Conservation (phyloP, 2,329 filamentous ascomycete genomes). For the Colletotrichum orbiculare region DNA sequence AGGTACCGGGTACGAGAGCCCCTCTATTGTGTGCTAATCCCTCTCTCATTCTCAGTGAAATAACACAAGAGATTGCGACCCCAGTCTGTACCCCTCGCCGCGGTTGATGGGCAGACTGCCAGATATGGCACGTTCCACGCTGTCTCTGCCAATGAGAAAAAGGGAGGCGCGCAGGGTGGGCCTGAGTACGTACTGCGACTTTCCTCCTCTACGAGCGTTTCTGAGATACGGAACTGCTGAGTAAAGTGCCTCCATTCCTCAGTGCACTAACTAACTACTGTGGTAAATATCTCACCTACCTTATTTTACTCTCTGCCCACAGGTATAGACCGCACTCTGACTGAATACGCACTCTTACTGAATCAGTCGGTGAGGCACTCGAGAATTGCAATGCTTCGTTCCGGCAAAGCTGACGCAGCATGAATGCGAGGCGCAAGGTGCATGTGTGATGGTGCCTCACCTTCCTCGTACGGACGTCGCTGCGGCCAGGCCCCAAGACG, state of each 20-base stretch:
- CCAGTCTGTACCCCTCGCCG: not conserved
- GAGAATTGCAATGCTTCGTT: too few relatives aligned
- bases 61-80: slow-evolving; percentile 32
- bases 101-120: slow-evolving; percentile 7
- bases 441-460: slow-evolving; percentile 3
- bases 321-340: too few relatives aligned
- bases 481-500: not conserved
- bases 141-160: slow-evolving; percentile 15
- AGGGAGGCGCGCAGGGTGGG: slow-evolving; percentile 19
- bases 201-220: too few relatives aligned
- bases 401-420: too few relatives aligned
- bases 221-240: too few relatives aligned
- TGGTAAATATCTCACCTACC: too few relatives aligned
- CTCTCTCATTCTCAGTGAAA: slow-evolving; percentile 12
- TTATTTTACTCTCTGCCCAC: too few relatives aligned
- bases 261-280: too few relatives aligned
- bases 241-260: too few relatives aligned
- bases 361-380: too few relatives aligned
- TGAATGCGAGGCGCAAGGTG: not conserved
- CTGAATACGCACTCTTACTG: too few relatives aligned
- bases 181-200: too few relatives aligned
- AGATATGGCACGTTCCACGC: slow-evolving; percentile 21
- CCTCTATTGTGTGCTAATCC: not conserved
- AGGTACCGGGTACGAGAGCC: slow-evolving; percentile 4
- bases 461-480: slow-evolving; percentile 6